Conservation (phyloP, 805 yeast genomes). For the Metschnikowia koreensis region DNA sequence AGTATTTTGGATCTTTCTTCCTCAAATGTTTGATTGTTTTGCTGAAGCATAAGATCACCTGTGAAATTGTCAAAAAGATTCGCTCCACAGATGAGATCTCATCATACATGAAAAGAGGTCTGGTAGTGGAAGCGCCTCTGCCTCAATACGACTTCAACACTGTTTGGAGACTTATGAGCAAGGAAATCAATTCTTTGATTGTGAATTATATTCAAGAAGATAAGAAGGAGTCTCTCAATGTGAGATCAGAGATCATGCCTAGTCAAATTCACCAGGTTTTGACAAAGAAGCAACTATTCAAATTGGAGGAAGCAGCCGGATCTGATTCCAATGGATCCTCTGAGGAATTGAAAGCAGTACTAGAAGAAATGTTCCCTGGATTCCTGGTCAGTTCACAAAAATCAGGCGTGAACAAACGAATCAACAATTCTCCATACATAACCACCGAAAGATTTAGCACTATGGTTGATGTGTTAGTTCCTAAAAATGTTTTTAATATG, state of each 20-base stretch:
- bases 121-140: constrained; percentile 2
- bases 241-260: constrained; percentile 5
- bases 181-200: constrained; percentile 34
- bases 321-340: constrained; percentile 21
- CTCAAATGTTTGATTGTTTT: constrained; percentile 58
- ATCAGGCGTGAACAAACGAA: constrained; percentile 1
- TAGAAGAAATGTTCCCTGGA: constrained; percentile 73
- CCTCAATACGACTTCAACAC: constrained; percentile 21
- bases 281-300: constrained; percentile 27
- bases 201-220: constrained; percentile 33
- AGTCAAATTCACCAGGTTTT: constrained; percentile 25
- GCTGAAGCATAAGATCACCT: constrained; percentile 67
- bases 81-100: constrained; percentile 22
- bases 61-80: constrained; percentile 48
- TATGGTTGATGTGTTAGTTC: constrained; percentile 62
- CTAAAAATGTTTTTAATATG: constrained; percentile 76
- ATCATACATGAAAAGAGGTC: constrained; percentile 10
- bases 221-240: neutral
- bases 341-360: constrained; percentile 29
- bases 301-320: constrained; percentile 32
- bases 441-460: constrained; percentile 56
- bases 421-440: constrained; percentile 45
- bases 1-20: constrained; percentile 70
- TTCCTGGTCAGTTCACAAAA: constrained; percentile 32
- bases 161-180: constrained; percentile 32